Conservation (phyloP, 345 rosid genomes). For the Odontarrhena argentea region DNA sequence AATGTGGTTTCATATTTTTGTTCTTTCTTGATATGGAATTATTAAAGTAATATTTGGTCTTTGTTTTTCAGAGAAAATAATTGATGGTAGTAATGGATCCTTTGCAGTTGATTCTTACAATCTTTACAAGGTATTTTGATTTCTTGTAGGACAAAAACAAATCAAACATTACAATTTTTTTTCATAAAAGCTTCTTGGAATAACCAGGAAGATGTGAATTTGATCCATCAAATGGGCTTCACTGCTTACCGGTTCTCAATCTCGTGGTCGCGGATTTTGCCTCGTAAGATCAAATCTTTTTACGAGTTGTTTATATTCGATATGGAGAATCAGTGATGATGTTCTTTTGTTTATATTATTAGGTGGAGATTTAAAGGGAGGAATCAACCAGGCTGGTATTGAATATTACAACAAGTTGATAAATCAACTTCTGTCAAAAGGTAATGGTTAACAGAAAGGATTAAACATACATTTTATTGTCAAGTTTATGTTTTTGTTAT, state of each 20-base stretch:
- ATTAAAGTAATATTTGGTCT: background rate
- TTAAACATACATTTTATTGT: too few species aligned
- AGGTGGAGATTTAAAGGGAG: conserved; percentile 54
- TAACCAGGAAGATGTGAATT: conserved; percentile 39
- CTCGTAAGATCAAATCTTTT: conserved; percentile 42
- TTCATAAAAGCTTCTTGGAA: background rate
- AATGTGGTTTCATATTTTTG: background rate
- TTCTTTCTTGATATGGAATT: background rate
- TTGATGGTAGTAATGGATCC: conserved; percentile 43
- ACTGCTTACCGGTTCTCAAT: conserved; percentile 53
- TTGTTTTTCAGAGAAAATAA: conserved; percentile 38
- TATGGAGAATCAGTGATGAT: conserved; percentile 8
- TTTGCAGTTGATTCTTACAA: conserved; percentile 47
- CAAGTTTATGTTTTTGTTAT: too few species aligned
- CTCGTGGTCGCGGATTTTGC: conserved; percentile 54
- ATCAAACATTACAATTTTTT: too few species aligned
- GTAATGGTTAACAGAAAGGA: conserved; percentile 3
- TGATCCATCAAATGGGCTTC: conserved; percentile 44
- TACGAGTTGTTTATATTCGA: background rate
- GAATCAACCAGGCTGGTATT: conserved; percentile 54
- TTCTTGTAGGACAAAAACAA: background rate
- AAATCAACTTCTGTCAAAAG: conserved; percentile 43
- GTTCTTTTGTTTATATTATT: conserved; percentile 2
- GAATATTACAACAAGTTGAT: conserved; percentile 56
- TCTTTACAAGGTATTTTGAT: conserved; percentile 43